Evolutionary conservation across 768 basidiomycete genomes (phyloP), one percentile per base, ranked within the genome.

Genomic region (Pleurotus ostreatus): DNA sequence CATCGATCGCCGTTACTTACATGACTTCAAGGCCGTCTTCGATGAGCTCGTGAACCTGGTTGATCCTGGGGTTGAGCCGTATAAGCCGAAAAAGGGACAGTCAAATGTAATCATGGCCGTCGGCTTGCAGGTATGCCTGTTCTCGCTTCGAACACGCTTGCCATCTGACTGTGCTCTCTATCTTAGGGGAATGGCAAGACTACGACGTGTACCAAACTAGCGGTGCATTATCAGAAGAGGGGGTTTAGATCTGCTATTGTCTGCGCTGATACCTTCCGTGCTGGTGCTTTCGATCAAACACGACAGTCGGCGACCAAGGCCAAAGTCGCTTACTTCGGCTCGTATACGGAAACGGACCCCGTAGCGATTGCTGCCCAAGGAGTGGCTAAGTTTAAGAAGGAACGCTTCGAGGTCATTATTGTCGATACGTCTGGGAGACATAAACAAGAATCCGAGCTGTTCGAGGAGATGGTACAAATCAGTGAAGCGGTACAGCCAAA

Each of bases 261-360:
- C 61, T 99, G 97, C 65, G 97, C 97, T 18, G 97, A 99, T 71
- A 99, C 97, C 0, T 99, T 99, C 78, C 91, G 97, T 74, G 97
- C 97, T 2, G 97, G 97, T 51, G 97, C 97, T 38, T 99, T 99
- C 72, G 97, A 99, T 72, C 97, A 99, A 70, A 93, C 97, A 9
- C 88, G 97, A 67, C 97, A 99, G 75, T 98, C 96, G 49, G 96
- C 97, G 16, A 97, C 94, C 12, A 96, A 97, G 71, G 97, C 97
- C 39, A 98, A 98, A 70, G 93, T 99, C 12, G 94, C 97, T 2
- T 99, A 97, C 80, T 99, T 94, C 73, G 97, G 97, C 18, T 94
- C 92, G 52, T 98, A 99, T 73, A 99, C 97, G 39, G 97, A 99
- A 72, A 98, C 94, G 15, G 95, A 99, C 69, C 97, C 97, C 2